These are phyloP conservation scores for Thraustotheca clavata DNA, from an alignment of 352 stramenopile genomes.

Conservation along the genomic window DNA sequence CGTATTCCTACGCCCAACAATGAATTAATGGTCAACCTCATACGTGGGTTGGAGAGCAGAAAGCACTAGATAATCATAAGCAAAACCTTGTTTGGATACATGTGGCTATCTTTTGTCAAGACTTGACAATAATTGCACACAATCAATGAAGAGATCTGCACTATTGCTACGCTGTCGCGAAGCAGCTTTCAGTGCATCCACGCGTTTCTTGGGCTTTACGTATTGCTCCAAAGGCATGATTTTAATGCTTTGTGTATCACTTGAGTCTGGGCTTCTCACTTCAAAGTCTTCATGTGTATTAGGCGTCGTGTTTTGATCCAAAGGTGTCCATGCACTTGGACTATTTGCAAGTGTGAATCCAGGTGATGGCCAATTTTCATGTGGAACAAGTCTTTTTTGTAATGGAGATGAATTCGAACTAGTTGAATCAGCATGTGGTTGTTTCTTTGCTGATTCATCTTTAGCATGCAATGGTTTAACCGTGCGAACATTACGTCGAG, in stretches of 20 bases:
- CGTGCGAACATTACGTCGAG: neutral
- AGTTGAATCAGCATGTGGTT: neutral
- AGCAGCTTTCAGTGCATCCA: slow-evolving; percentile 34
- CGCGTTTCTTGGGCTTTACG: slow-evolving; percentile 36
- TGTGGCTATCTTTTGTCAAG: neutral
- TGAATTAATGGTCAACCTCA: slow-evolving; percentile 38
- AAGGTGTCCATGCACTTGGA: slow-evolving; percentile 6
- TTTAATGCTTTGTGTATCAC: slow-evolving; percentile 9
- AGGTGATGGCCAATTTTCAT: neutral
- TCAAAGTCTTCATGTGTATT: slow-evolving; percentile 2
- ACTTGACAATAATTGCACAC: slow-evolving; percentile 49
- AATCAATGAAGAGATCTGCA: slow-evolving; percentile 76
- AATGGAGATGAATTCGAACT: neutral
- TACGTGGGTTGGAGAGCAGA: slow-evolving; percentile 59
- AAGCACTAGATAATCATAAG: neutral
- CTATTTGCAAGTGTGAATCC: slow-evolving; percentile 1
- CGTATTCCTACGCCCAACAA: slow-evolving; percentile 55
- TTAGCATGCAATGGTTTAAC: slow-evolving; percentile 7
- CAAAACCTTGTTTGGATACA: neutral
- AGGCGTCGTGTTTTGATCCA: slow-evolving; percentile 5
- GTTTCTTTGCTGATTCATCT: neutral
- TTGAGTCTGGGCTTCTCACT: slow-evolving; percentile 3
- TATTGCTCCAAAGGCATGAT: neutral
- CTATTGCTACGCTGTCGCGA: slow-evolving; percentile 57
- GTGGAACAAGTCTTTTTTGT: neutral